Conservation (phyloP, 768 basidiomycete genomes). For the Lepiota brunneoincarnata region DNA sequence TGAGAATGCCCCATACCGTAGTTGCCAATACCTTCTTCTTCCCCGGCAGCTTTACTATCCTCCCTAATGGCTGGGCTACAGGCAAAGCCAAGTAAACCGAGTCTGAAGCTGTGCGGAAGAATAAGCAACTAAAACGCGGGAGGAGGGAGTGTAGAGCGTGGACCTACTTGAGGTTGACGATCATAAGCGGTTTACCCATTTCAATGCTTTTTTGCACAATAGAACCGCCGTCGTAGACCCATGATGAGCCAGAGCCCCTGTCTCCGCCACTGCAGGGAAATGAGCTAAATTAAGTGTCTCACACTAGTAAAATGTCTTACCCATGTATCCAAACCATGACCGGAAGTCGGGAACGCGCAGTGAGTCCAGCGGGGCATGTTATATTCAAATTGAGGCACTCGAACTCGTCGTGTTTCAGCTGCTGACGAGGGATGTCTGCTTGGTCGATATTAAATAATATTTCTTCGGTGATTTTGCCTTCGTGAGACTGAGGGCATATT, state of each 20-base stretch:
- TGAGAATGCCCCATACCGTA: slow-evolving; percentile 48
- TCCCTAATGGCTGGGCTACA: slow-evolving; percentile 62
- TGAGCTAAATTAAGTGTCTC: slow-evolving; percentile 7
- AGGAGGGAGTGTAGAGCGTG: not conserved
- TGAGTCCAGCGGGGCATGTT: slow-evolving; percentile 63
- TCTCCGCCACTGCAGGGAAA: slow-evolving; percentile 56
- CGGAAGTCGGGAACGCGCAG: slow-evolving; percentile 52
- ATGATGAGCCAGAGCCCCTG: slow-evolving; percentile 70
- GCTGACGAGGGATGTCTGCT: slow-evolving; percentile 50
- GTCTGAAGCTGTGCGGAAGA: slow-evolving; percentile 53
- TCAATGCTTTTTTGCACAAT: slow-evolving; percentile 67
- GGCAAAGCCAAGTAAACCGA: slow-evolving; percentile 78
- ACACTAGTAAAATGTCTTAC: slow-evolving; percentile 32
- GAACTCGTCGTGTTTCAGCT: slow-evolving; percentile 66
- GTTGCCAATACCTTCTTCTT: slow-evolving; percentile 72
- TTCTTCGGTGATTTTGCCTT: slow-evolving; percentile 49
- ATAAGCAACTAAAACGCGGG: not conserved
- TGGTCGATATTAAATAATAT: slow-evolving; percentile 57
- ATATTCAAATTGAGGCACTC: slow-evolving; percentile 81
- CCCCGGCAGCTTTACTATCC: slow-evolving; percentile 62
- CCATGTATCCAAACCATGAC: slow-evolving; percentile 90
- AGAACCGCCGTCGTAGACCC: slow-evolving; percentile 74
- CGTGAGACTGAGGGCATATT: slow-evolving; percentile 66
- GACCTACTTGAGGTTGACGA: slow-evolving; percentile 75
- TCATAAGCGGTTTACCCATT: slow-evolving; percentile 60